Conservation (phyloP, 441 rosid genomes). For the Erodium chrysanthum region DNA sequence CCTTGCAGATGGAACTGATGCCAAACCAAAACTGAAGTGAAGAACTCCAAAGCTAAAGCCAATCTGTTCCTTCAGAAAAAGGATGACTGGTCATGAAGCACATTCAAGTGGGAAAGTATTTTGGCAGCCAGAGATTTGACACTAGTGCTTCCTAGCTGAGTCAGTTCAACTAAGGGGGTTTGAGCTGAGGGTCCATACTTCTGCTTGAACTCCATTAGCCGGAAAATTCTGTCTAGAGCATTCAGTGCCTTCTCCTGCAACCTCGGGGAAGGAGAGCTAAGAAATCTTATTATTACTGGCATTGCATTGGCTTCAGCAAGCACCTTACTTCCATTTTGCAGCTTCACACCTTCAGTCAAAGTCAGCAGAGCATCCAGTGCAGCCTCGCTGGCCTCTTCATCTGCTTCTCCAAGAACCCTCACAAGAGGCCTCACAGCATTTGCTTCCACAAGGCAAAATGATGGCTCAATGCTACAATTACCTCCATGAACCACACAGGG, state of each 20-base stretch:
- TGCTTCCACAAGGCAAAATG: constrained; percentile 61
- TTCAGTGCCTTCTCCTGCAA: constrained; percentile 48
- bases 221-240: constrained; percentile 51
- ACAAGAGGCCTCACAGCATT: constrained; percentile 45
- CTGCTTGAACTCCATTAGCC: constrained; percentile 43
- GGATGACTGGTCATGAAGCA: constrained; percentile 53
- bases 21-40: too few species aligned
- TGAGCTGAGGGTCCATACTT: constrained; percentile 50
- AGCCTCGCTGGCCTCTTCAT: constrained; percentile 41
- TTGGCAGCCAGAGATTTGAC: constrained; percentile 52
- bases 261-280: constrained; percentile 35
- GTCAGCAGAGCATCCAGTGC: constrained; percentile 50
- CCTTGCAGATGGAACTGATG: too few species aligned
- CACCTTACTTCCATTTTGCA: constrained; percentile 47
- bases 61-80: constrained; percentile 32
- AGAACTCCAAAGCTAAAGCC: neutral
- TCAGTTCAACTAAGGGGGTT: constrained; percentile 48
- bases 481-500: constrained; percentile 45
- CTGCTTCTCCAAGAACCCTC: constrained; percentile 35
- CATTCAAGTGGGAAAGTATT: constrained; percentile 54
- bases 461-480: constrained; percentile 37
- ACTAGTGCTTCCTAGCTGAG: constrained; percentile 43
- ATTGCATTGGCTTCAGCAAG: constrained; percentile 50
- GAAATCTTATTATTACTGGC: constrained; percentile 35
- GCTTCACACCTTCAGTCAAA: constrained; percentile 40